These are phyloP conservation scores for Helicocarpus griseus DNA, from an alignment of 2,329 filamentous ascomycete genomes.

Conservation along the genomic window DNA sequence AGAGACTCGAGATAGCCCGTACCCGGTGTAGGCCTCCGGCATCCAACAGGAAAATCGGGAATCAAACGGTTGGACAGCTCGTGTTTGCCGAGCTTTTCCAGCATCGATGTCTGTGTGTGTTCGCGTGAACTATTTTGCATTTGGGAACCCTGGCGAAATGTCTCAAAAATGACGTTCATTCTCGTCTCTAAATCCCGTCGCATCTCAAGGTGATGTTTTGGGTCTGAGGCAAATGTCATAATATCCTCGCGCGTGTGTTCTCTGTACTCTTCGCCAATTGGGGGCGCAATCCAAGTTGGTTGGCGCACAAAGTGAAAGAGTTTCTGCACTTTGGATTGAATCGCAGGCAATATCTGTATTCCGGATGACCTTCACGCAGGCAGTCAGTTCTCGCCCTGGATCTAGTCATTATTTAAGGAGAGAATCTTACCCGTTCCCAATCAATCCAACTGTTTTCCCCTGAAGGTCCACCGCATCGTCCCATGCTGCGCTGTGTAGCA, in stretches of 20 bases:
- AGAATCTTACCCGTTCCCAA: slow-evolving; percentile 19
- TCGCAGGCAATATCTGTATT: slow-evolving; percentile 18
- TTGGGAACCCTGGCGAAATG: background rate
- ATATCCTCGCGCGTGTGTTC: too few relatives aligned
- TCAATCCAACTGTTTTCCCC: slow-evolving; percentile 16
- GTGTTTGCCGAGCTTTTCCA: slow-evolving; percentile 3
- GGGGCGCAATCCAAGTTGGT: too few relatives aligned
- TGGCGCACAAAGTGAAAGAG: too few relatives aligned
- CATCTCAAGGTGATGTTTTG: background rate
- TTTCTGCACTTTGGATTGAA: too few relatives aligned
- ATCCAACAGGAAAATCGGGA: slow-evolving; percentile 25
- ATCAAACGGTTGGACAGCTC: slow-evolving; percentile 14
- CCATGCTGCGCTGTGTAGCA: slow-evolving; percentile 22
- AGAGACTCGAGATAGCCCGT: slow-evolving; percentile 24
- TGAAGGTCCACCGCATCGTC: slow-evolving; percentile 18
- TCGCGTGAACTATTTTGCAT: background rate
- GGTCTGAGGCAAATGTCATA: too few relatives aligned
- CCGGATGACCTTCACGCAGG: too few relatives aligned
- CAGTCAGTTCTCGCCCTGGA: too few relatives aligned
- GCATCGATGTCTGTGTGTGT: background rate
- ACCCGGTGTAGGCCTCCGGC: slow-evolving; percentile 29
- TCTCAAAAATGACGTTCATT: background rate
- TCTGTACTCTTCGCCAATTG: too few relatives aligned
- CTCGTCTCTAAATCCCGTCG: background rate
- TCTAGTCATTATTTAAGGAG: too few relatives aligned